A percentile compares a stretch with the other conserved stretches of the same genome.
These are phyloP conservation scores for Stephania japonica DNA, from an alignment of 164 flowering plant genomes.

Conservation along the genomic window DNA sequence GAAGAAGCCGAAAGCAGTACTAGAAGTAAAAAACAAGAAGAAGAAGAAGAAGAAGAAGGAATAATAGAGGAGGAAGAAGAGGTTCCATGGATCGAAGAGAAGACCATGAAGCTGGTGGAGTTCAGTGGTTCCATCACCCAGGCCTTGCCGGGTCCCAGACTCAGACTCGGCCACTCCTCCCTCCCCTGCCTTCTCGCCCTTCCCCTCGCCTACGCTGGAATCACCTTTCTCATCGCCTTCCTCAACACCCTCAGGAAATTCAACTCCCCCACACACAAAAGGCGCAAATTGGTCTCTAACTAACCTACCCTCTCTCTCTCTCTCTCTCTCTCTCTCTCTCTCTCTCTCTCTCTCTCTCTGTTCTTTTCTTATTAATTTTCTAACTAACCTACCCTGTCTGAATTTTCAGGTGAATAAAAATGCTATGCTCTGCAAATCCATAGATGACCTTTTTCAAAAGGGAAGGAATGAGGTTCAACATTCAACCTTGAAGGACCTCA, in stretches of 20 bases:
- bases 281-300: constrained; percentile 69
- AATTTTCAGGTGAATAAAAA: constrained; percentile 80
- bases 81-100: constrained; percentile 92
- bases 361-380: too few species aligned
- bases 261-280: constrained; percentile 57
- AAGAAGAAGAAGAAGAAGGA: constrained; percentile 24
- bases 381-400: neutral
- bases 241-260: constrained; percentile 67
- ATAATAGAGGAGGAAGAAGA: constrained; percentile 74
- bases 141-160: constrained; percentile 89
- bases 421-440: constrained; percentile 58
- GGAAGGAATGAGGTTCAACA: constrained; percentile 47
- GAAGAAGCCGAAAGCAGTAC: constrained; percentile 10
- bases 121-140: constrained; percentile 88
- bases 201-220: constrained; percentile 63
- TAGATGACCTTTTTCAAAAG: constrained; percentile 65
- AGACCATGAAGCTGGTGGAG: constrained; percentile 86
- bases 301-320: too few species aligned
- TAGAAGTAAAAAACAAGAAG: neutral
- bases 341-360: too few species aligned
- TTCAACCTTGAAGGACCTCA: constrained; percentile 44
- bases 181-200: constrained; percentile 87
- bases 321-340: too few species aligned
- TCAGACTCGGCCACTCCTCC: constrained; percentile 67
- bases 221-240: constrained; percentile 69